A percentile compares a stretch with the other conserved stretches of the same genome.
phyloP scores from a whole-genome alignment of 306 rosid species.

The Acmispon strigosus region DNA sequence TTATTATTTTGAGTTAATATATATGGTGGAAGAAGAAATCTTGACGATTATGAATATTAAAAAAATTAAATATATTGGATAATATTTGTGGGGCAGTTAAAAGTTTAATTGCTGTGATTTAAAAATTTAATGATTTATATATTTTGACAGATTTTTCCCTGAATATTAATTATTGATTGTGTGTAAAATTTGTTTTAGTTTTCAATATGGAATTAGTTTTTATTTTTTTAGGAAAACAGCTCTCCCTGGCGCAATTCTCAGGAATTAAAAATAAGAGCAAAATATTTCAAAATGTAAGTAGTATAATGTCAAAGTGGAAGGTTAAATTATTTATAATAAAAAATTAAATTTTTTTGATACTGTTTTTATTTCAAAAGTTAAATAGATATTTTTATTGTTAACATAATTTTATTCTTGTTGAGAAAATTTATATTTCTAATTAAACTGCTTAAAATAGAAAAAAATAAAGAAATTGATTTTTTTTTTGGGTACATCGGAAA shows the following conservation, averaged over 20 bases:
- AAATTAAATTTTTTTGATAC: too few relatives aligned
- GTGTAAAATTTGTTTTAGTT: constrained; percentile 16
- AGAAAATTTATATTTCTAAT: background rate
- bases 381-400: background rate
- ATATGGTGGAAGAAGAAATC: constrained; percentile 5
- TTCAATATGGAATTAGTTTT: constrained; percentile 21
- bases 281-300: background rate
- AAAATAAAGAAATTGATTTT: background rate
- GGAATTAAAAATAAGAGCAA: background rate
- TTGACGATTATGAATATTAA: constrained; percentile 11
- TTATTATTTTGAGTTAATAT: constrained; percentile 16
- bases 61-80: constrained; percentile 11
- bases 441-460: background rate
- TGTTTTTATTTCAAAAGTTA: background rate
- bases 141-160: constrained; percentile 14
- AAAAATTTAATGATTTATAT: constrained; percentile 12
- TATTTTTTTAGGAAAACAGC: background rate
- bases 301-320: too few relatives aligned
- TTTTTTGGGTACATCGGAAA: too few relatives aligned
- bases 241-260: background rate
- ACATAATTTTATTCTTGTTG: background rate
- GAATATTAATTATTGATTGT: background rate
- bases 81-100: constrained; percentile 5
- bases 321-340: too few relatives aligned
- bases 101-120: constrained; percentile 12